These are phyloP conservation scores for Citrus australasica DNA, from an alignment of 345 rosid species.

Conservation along the genomic window DNA sequence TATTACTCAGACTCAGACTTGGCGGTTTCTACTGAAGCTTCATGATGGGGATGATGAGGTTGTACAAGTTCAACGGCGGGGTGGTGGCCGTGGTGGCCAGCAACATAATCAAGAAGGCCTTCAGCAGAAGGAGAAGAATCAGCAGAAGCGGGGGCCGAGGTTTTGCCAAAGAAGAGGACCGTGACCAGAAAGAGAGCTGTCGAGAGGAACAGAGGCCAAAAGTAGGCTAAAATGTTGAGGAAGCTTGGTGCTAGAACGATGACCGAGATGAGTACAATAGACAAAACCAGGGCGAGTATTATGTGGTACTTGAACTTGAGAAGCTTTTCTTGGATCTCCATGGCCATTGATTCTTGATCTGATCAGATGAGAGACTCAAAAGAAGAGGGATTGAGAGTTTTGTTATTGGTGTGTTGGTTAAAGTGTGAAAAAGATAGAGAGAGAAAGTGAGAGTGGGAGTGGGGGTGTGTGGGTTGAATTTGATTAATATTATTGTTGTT, in stretches of 20 bases:
- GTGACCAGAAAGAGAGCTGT: constrained; percentile 79
- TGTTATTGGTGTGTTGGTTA: not conserved
- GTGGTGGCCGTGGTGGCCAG: constrained; percentile 51
- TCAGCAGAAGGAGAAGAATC: constrained; percentile 38
- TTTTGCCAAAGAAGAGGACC: constrained; percentile 60
- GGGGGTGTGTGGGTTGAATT: not conserved
- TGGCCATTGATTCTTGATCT: not conserved
- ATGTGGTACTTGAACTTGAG: constrained; percentile 58
- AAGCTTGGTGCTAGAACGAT: constrained; percentile 66
- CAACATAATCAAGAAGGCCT: constrained; percentile 70
- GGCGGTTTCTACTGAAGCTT: not conserved
- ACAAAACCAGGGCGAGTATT: constrained; percentile 27
- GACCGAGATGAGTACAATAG: constrained; percentile 26
- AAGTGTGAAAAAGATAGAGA: too few relatives aligned
- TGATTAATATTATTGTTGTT: not conserved
- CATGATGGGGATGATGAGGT: constrained; percentile 1
- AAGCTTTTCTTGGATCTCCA: constrained; percentile 68
- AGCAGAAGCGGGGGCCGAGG: constrained; percentile 37
- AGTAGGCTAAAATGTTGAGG: constrained; percentile 66
- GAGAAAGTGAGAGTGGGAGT: too few relatives aligned
- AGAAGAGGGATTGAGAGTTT: not conserved
- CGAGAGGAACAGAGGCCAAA: constrained; percentile 91
- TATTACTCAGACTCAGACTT: not conserved
- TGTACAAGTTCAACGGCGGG: constrained; percentile 7
- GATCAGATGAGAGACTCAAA: not conserved